Evolutionary conservation across 805 yeast genomes (phyloP), one percentile per base, ranked within the genome.

Genomic region (Ogataea methanolica): DNA sequence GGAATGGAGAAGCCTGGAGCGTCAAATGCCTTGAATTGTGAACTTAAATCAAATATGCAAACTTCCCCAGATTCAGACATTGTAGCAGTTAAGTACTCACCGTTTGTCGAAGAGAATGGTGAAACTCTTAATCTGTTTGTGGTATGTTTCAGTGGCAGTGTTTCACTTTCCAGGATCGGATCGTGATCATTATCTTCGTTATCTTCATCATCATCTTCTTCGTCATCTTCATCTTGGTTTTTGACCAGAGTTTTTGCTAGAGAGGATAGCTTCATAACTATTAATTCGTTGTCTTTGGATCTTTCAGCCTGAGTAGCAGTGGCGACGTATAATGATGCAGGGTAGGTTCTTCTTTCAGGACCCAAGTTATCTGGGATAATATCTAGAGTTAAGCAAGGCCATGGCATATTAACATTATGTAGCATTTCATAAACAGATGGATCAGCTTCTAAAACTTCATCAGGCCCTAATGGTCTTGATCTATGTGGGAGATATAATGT

Each of bases 321-420:
- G 12, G 95, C 82, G 48, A 91, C 67, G 61, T 88, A 87, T 60
- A 90, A 72, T 2, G 94, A 76, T 38, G 95, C 96, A 4, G 99
- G 99, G 61, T 82, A 94, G 39, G 78, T 76, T 69, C 96, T 80
- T 72, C 99, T 84, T 67, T 90, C 97, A 43, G 78, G 73, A 11
- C 99, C 99, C 50, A 88, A 73, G 44, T 74, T 72, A 64, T 94
- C 99, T 6, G 96, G 96, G 45, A 94, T 70, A 19, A 94, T 71
- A 62, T 92, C 98, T 50, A 94, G 74, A 3, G 97, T 89, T 63
- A 94, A 71, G 70, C 97, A 90, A 12, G 99, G 98, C 98, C 98
- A 94, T 59, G 96, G 95, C 67, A 92, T 72, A 66, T 88, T 88
- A 50, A 92, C 88, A 59, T 87, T 88, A 67, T 94, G 99, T 48